Evolutionary conservation across 2,329 filamentous ascomycete genomes (phyloP), one percentile per base, ranked within the genome.

Genomic region (Gaeumannomyces sp.): DNA sequence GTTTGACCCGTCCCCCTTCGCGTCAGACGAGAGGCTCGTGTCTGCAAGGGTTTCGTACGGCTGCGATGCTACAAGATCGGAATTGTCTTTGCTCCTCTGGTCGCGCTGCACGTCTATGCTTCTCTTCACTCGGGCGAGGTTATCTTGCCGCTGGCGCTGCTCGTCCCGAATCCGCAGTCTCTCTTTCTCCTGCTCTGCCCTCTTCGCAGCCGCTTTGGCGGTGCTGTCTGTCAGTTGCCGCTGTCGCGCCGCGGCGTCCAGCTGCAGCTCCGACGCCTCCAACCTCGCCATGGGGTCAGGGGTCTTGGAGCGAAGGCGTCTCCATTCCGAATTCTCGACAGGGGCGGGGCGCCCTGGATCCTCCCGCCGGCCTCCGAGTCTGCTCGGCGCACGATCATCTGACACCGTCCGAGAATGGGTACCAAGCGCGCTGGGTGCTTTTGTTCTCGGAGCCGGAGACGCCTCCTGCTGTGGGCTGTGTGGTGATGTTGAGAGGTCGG

Each of bases 161-260:
- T 38, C 29, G 27, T 63, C 60, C 16, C 29, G 38, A 11, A 53
- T 29, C 27, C 27, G 13, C 4, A 62, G 50, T 13, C 61, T 25
- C 31, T 63, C 27, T 6, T 57, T 25, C 56, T 63, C 61, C n/a
- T 63, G 28, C 22, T 63, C 31, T 1, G 45, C 45, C 53, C 61
- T 56, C n/a, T 58, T 50, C 4, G 50, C 61, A 10, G 61, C 61
- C 45, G 53, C 61, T 38, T 58, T 63, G 19, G 38, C 53, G 6
- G 61, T 63, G 22, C 61, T 63, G 29, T 63, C 61, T 28, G 45
- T 58, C 1, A 63, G 61, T 31, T 56, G 29, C 4, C n/a, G 61
- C 61, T 63, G 61, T 22, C 60, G 38, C n/a, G 22, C 45, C 22
- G 22, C 45, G 45, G 45, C 45, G 45, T 53, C 45, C 45, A 53